These are phyloP conservation scores for Sclerotinia sclerotiorum DNA, from an alignment of 2,329 filamentous ascomycete species.

Conservation along the genomic window DNA sequence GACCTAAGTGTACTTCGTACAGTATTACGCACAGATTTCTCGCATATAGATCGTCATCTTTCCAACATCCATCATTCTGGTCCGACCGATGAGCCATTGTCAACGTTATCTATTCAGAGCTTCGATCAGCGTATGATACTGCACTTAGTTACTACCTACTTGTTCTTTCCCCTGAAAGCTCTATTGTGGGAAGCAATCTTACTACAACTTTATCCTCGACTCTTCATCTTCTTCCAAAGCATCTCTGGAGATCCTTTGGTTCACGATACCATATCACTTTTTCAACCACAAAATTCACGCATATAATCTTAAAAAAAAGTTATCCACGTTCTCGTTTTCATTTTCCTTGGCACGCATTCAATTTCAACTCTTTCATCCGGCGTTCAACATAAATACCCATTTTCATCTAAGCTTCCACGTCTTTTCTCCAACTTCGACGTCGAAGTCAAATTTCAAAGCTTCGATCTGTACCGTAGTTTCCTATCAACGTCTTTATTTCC, in stretches of 20 bases:
- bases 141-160: not conserved
- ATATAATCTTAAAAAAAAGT: not conserved
- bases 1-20: slow-evolving; percentile 25
- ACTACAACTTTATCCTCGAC: not conserved
- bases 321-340: not conserved
- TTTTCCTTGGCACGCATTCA: slow-evolving; percentile 13
- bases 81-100: slow-evolving; percentile 11
- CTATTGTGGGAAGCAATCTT: slow-evolving; percentile 21
- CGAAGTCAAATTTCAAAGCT: not conserved
- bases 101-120: slow-evolving; percentile 9
- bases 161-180: slow-evolving; percentile 5
- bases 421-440: slow-evolving; percentile 4
- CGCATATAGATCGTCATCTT: slow-evolving; percentile 17
- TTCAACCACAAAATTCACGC: not conserved
- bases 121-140: slow-evolving; percentile 19
- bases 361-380: slow-evolving; percentile 6
- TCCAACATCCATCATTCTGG: slow-evolving; percentile 7
- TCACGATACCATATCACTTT: not conserved
- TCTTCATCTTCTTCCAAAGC: not conserved
- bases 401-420: not conserved
- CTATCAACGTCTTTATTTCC: not conserved
- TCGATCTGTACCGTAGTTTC: slow-evolving; percentile 7
- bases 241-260: slow-evolving; percentile 12
- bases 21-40: slow-evolving; percentile 5
- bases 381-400: slow-evolving; percentile 8